Evolutionary conservation across 75 land plant species (phyloP).

Genomic region (Larix kaempferi): DNA sequence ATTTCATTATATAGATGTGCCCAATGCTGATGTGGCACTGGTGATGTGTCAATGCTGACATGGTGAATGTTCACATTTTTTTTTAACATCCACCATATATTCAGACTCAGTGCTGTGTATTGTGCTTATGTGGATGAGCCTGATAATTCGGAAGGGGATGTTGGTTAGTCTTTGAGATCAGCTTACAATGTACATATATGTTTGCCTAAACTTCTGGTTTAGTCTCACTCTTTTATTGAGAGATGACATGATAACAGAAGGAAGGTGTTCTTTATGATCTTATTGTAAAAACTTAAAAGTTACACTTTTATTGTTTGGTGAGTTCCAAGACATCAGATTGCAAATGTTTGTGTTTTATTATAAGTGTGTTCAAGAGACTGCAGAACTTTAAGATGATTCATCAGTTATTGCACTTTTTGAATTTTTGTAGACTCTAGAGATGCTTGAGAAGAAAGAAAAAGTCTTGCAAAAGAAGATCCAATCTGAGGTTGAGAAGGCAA

Average conservation of each 20-base stretch:
- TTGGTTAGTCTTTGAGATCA: no score
- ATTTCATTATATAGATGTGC: no score
- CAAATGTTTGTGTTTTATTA: neutral
- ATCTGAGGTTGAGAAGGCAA: conserved; percentile 33
- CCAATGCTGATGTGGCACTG: no score
- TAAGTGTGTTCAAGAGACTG: neutral
- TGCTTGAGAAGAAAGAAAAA: conserved; percentile 39
- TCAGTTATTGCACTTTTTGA: neutral
- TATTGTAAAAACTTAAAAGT: neutral
- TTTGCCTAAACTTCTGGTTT: no score
- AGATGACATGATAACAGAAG: neutral
- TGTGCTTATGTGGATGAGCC: no score
- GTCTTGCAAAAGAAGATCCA: conserved; percentile 40
- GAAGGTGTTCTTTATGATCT: neutral
- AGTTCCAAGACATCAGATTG: neutral
- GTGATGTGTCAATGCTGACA: no score
- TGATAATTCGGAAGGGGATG: no score
- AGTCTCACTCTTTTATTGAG: no score
- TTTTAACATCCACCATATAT: no score
- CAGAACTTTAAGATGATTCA: neutral
- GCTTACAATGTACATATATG: no score
- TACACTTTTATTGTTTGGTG: neutral
- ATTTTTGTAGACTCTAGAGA: conserved; percentile 31
- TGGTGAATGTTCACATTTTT: no score
- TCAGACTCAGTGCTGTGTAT: no score